These are phyloP conservation scores for Austroboletus olivaceoglutinosus DNA, from an alignment of 1,284 basidiomycete genomes.

Conservation along the genomic window DNA sequence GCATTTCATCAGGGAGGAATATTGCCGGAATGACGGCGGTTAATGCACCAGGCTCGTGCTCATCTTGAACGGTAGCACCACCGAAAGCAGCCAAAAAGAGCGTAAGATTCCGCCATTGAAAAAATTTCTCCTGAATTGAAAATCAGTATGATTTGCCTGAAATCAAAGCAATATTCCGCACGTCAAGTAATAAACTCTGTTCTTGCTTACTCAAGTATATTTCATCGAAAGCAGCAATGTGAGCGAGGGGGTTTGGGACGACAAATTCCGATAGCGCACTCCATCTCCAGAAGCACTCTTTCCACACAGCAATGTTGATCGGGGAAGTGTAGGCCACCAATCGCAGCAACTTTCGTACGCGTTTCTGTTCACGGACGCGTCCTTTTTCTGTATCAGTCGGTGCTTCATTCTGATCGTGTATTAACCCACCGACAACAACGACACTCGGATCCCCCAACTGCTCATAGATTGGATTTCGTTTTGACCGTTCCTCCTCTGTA, in stretches of 20 bases:
- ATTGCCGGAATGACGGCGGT: conserved; percentile 56
- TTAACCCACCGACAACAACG: conserved; percentile 59
- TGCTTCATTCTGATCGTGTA: background rate
- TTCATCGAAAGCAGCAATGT: conserved; percentile 36
- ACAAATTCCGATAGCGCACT: conserved; percentile 50
- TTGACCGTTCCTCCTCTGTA: conserved; percentile 59
- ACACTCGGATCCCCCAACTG: conserved; percentile 73
- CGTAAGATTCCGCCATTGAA: conserved; percentile 87
- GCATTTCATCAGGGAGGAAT: conserved; percentile 69
- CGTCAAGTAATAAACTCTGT: conserved; percentile 41
- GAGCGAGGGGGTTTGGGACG: conserved; percentile 36
- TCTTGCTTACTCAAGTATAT: conserved; percentile 36
- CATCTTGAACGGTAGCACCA: conserved; percentile 61
- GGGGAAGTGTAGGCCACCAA: conserved; percentile 61
- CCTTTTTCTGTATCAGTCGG: conserved; percentile 35
- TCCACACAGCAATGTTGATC: conserved; percentile 75
- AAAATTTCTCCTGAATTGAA: conserved; percentile 60
- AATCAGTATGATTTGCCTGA: conserved; percentile 7
- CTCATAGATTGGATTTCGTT: conserved; percentile 71
- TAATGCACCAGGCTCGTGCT: conserved; percentile 48
- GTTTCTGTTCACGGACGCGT: conserved; percentile 77
- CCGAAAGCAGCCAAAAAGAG: conserved; percentile 78
- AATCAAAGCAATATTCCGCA: conserved; percentile 20
- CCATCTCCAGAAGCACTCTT: conserved; percentile 77
- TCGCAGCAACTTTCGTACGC: conserved; percentile 70